A percentile compares a stretch with the other conserved stretches of the same genome.
These are phyloP conservation scores for Fusarium sp. DNA, from an alignment of 2,329 filamentous ascomycete species.

Conservation along the genomic window DNA sequence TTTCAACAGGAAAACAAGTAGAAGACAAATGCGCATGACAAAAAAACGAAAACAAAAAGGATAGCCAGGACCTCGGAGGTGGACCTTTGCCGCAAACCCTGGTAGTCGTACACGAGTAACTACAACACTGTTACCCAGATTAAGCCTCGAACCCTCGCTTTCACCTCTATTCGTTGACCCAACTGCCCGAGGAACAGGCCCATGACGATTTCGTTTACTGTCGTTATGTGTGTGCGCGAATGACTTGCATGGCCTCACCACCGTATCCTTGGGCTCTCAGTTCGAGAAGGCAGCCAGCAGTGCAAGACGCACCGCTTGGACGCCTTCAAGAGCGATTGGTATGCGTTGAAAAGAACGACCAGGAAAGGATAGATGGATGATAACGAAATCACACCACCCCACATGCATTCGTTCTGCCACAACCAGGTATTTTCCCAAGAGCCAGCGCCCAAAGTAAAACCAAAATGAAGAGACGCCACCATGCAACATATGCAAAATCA, in stretches of 20 bases:
- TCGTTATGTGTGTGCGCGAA: constrained; percentile 30
- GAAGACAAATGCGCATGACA: constrained; percentile 25
- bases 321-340: constrained; percentile 14
- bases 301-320: constrained; percentile 3
- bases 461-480: constrained; percentile 51
- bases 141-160: constrained; percentile 38
- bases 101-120: constrained; percentile 53
- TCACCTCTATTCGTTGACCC: constrained; percentile 33
- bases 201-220: constrained; percentile 32
- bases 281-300: neutral
- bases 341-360: constrained; percentile 24
- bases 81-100: constrained; percentile 40
- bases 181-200: constrained; percentile 29
- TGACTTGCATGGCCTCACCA: constrained; percentile 6
- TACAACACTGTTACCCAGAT: constrained; percentile 49
- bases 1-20: constrained; percentile 27
- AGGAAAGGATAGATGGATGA: constrained; percentile 11
- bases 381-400: constrained; percentile 30
- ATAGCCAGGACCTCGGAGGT: constrained; percentile 38
- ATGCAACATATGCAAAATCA: constrained; percentile 53
- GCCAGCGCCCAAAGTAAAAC: constrained; percentile 22
- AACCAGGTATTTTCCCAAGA: constrained; percentile 42
- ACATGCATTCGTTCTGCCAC: constrained; percentile 42
- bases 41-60: constrained; percentile 26
- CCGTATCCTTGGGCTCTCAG: constrained; percentile 1